Evolutionary conservation across 176 grass and related monocot genomes (phyloP).

Genomic region (Avena sativa): DNA sequence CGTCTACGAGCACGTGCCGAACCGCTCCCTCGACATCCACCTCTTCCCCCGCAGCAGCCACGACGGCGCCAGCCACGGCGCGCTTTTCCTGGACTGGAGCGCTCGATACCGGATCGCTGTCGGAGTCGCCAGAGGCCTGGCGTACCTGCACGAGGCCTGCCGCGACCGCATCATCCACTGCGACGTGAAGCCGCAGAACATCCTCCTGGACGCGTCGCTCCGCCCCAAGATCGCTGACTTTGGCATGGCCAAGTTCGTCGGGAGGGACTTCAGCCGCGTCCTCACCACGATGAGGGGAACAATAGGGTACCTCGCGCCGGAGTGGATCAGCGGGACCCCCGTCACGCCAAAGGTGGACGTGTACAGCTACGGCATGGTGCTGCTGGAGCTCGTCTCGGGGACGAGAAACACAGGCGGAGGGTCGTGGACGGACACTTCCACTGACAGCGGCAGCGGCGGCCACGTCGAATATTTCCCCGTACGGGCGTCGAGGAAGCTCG

Average conservation of each 20-base stretch:
- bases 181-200: conserved; percentile 67
- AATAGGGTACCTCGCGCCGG: conserved; percentile 57
- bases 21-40: conserved; percentile 54
- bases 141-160: conserved; percentile 61
- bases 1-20: conserved; percentile 54
- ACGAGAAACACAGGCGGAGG: conserved; percentile 31
- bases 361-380: conserved; percentile 64
- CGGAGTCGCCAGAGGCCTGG: conserved; percentile 35
- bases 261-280: conserved; percentile 49
- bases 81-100: conserved; percentile 35
- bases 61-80: background rate
- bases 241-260: conserved; percentile 55
- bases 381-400: conserved; percentile 50
- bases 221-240: conserved; percentile 53
- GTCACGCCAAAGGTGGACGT: conserved; percentile 57
- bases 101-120: conserved; percentile 47
- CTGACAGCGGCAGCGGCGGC: background rate
- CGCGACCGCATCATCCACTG: conserved; percentile 59
- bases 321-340: conserved; percentile 45
- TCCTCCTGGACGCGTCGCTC: conserved; percentile 47
- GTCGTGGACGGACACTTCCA: background rate
- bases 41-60: conserved; percentile 16
- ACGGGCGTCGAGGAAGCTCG: conserved; percentile 33
- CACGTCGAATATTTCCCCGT: conserved; percentile 16
- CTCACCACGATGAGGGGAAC: conserved; percentile 59